Conservation (phyloP, 768 basidiomycete genomes). For the Hericium erinaceus region DNA sequence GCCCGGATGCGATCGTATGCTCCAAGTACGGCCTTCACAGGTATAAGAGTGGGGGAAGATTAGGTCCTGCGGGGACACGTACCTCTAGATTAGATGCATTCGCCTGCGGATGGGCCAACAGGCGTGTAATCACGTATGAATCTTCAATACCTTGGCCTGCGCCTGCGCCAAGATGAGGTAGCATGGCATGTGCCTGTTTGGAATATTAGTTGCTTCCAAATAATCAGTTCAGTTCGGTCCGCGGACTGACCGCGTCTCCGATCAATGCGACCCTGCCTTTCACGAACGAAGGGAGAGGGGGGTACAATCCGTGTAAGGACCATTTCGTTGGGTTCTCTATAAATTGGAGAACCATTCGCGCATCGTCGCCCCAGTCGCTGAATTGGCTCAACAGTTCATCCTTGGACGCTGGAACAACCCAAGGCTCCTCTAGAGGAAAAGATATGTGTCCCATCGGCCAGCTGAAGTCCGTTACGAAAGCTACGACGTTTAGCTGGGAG, state of each 20-base stretch:
- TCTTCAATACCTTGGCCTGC: conserved; percentile 56
- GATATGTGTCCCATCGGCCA: not conserved
- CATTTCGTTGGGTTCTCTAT: conserved; percentile 40
- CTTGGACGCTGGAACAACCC: conserved; percentile 33
- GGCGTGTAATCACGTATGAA: conserved; percentile 33
- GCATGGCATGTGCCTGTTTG: conserved; percentile 43
- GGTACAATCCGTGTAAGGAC: conserved; percentile 40
- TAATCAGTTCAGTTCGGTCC: not conserved
- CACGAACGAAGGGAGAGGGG: conserved; percentile 35
- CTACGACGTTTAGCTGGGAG: not conserved
- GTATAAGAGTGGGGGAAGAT: not conserved
- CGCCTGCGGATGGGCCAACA: conserved; percentile 36
- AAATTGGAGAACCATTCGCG: conserved; percentile 29
- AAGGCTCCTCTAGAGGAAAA: conserved; percentile 12
- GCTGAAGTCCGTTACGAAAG: not conserved
- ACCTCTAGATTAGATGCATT: conserved; percentile 33
- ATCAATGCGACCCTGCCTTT: conserved; percentile 38
- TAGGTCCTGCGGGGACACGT: conserved; percentile 4
- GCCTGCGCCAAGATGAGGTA: conserved; percentile 49
- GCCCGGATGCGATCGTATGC: conserved; percentile 37
- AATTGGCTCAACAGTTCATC: conserved; percentile 36
- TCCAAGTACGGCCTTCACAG: conserved; percentile 32
- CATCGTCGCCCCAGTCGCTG: conserved; percentile 39
- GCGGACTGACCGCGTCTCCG: conserved; percentile 34
- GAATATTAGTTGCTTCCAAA: not conserved